Conservation (phyloP, 2,329 filamentous ascomycete species). For the Acrocalymma vagum region DNA sequence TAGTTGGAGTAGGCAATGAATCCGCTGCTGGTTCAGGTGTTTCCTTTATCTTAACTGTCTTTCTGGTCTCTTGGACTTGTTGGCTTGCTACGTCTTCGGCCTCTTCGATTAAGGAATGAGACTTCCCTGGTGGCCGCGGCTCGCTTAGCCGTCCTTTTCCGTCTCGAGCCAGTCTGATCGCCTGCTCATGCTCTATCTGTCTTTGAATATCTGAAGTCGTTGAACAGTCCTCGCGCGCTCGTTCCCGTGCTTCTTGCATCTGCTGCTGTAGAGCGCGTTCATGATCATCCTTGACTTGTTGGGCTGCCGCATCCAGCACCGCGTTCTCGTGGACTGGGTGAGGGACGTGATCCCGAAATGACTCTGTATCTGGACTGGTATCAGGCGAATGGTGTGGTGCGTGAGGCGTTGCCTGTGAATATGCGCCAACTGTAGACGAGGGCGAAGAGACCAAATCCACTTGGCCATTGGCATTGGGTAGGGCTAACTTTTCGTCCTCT, state of each 20-base stretch:
- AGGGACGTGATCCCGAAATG: conserved; percentile 49
- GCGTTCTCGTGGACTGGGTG: conserved; percentile 37
- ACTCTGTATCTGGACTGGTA: conserved; percentile 75
- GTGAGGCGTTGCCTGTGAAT: conserved; percentile 76
- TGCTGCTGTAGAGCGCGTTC: conserved; percentile 61
- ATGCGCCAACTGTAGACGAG: conserved; percentile 72
- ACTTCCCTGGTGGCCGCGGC: conserved; percentile 15
- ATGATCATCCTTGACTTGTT: conserved; percentile 61
- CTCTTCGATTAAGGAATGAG: conserved; percentile 34
- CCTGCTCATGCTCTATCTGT: conserved; percentile 63
- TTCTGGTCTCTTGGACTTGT: conserved; percentile 10
- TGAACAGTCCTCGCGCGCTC: conserved; percentile 53
- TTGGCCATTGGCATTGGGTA: conserved; percentile 30
- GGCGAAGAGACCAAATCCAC: conserved; percentile 57
- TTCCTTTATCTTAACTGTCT: conserved; percentile 16
- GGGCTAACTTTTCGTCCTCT: conserved; percentile 45
- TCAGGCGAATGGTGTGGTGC: conserved; percentile 74
- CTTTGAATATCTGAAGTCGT: conserved; percentile 68
- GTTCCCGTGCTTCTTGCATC: conserved; percentile 54
- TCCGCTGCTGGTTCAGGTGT: conserved; percentile 33
- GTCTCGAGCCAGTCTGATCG: conserved; percentile 45
- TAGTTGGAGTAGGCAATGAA: conserved; percentile 46
- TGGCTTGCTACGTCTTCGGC: conserved; percentile 26
- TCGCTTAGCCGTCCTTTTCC: conserved; percentile 37
- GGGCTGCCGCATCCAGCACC: conserved; percentile 44